These are phyloP conservation scores for Cicer cuneatum DNA, from an alignment of 306 rosid species.

Conservation along the genomic window DNA sequence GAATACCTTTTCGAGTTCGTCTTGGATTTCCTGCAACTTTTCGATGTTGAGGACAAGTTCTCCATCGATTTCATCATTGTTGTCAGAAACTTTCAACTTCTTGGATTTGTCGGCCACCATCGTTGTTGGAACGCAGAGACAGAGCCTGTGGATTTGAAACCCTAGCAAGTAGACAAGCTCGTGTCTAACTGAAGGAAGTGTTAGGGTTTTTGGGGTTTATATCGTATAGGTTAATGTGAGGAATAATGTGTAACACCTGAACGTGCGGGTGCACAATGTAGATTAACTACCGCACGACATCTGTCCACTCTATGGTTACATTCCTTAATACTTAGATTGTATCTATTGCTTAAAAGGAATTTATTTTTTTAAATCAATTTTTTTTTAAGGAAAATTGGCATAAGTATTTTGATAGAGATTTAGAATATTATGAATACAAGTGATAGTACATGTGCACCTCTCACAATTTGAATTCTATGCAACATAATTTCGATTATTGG, in stretches of 20 bases:
- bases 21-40: slow-evolving; percentile 94
- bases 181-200: neutral
- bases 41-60: slow-evolving; percentile 88
- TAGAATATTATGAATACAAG: too few species aligned
- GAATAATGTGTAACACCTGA: neutral
- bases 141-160: slow-evolving; percentile 41
- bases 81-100: slow-evolving; percentile 66
- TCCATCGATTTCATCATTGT: slow-evolving; percentile 66
- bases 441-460: too few species aligned
- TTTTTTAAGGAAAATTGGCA: too few species aligned
- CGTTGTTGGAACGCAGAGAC: neutral
- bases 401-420: too few species aligned
- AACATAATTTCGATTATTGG: too few species aligned
- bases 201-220: slow-evolving; percentile 79
- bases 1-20: slow-evolving; percentile 89
- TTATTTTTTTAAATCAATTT: too few species aligned
- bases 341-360: too few species aligned
- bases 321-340: too few species aligned
- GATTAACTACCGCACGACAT: too few species aligned
- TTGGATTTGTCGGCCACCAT: slow-evolving; percentile 84
- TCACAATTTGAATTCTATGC: too few species aligned
- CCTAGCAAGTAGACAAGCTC: slow-evolving; percentile 48
- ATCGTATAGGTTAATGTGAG: neutral
- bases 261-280: neutral
- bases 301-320: too few species aligned